A percentile compares a stretch with the other conserved stretches of the same genome.
phyloP scores from a whole-genome alignment of 2,329 filamentous ascomycete species.

The Aspergillus neoniger region DNA sequence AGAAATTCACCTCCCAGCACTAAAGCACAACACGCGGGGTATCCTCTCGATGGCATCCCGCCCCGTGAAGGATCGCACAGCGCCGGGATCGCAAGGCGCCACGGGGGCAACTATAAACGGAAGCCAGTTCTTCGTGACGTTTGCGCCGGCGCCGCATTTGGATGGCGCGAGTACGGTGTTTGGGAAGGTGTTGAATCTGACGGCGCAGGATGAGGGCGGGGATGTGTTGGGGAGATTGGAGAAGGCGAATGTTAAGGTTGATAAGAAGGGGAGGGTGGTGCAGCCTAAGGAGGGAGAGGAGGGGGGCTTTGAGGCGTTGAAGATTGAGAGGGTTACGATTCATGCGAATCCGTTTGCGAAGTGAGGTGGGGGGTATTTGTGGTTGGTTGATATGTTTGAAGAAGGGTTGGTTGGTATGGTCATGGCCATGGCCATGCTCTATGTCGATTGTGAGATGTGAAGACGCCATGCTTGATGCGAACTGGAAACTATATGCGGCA shows the following conservation, averaged over 20 bases:
- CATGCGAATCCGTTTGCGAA: conserved; percentile 67
- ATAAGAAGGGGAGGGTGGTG: conserved; percentile 62
- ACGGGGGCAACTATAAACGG: conserved; percentile 51
- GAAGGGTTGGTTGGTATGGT: background rate
- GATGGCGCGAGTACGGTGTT: conserved; percentile 69
- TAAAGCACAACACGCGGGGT: conserved; percentile 59
- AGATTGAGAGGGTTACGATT: conserved; percentile 59
- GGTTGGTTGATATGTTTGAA: background rate
- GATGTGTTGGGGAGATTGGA: conserved; percentile 55
- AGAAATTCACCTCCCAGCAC: conserved; percentile 59
- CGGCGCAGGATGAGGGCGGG: conserved; percentile 46
- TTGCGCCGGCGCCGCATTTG: conserved; percentile 62
- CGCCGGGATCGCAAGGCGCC: conserved; percentile 49
- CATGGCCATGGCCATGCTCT: too few relatives aligned
- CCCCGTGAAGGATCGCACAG: conserved; percentile 45
- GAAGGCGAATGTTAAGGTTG: conserved; percentile 60
- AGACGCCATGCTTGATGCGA: too few relatives aligned
- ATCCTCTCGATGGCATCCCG: conserved; percentile 63
- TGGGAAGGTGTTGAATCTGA: conserved; percentile 57
- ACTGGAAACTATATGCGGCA: too few relatives aligned
- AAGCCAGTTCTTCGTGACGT: conserved; percentile 66
- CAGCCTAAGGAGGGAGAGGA: conserved; percentile 45
- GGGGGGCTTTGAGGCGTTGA: conserved; percentile 51
- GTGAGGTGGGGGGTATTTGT: conserved; percentile 34
- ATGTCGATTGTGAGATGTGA: too few relatives aligned